Conservation (phyloP, 1,284 basidiomycete species). For the Ceratobasidium sp. region DNA sequence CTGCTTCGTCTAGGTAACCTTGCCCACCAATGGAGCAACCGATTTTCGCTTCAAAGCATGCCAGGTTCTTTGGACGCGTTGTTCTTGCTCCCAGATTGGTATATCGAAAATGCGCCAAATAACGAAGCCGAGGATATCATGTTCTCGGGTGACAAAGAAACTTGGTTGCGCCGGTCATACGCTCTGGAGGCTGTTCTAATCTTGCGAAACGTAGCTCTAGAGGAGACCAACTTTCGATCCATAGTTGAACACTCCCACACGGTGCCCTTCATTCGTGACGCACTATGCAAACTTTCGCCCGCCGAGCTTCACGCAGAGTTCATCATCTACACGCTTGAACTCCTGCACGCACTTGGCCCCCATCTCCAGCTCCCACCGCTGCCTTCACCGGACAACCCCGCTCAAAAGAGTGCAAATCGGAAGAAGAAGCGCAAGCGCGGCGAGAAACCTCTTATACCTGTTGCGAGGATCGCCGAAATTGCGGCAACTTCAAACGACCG, state of each 20-base stretch:
- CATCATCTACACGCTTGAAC: conserved; percentile 69
- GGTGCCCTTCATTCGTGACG: conserved; percentile 63
- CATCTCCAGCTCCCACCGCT: conserved; percentile 52
- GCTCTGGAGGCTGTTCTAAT: conserved; percentile 78
- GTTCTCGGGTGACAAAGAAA: conserved; percentile 32
- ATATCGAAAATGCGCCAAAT: conserved; percentile 40
- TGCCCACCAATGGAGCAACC: conserved; percentile 66
- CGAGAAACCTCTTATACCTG: conserved; percentile 52
- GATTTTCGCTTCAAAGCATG: conserved; percentile 69
- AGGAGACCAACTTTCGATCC: conserved; percentile 67
- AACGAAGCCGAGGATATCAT: conserved; percentile 39
- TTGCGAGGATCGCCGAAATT: conserved; percentile 62
- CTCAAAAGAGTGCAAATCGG: background rate
- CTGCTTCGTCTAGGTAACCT: conserved; percentile 78
- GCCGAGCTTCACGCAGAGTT: conserved; percentile 72
- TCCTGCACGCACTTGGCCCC: conserved; percentile 61
- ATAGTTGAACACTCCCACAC: conserved; percentile 66
- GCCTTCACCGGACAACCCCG: background rate
- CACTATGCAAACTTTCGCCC: conserved; percentile 59
- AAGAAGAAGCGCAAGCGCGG: conserved; percentile 44
- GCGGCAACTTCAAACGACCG: conserved; percentile 68
- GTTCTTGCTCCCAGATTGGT: conserved; percentile 84
- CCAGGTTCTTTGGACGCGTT: conserved; percentile 80
- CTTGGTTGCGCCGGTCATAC: conserved; percentile 59
- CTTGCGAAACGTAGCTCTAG: conserved; percentile 75